Conservation (phyloP, 1,284 basidiomycete genomes). For the Inonotus obliquus region DNA sequence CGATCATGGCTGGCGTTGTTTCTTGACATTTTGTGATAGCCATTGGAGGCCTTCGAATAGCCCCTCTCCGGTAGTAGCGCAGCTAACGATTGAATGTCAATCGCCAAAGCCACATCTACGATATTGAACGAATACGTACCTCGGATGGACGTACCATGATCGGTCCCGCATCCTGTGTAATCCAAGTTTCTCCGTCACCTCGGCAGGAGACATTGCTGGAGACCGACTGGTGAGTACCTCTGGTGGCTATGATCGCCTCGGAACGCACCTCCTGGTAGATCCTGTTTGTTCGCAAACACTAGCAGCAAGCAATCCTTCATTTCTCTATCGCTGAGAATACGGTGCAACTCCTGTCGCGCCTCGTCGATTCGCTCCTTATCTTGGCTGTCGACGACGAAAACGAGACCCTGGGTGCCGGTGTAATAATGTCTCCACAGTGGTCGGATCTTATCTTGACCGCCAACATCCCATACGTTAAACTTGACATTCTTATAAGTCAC, state of each 20-base stretch:
- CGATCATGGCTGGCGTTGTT: slow-evolving; percentile 58
- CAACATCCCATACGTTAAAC: slow-evolving; percentile 99
- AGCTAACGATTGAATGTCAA: slow-evolving; percentile 49
- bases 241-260: slow-evolving; percentile 11
- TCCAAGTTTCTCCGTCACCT: slow-evolving; percentile 97
- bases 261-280: slow-evolving; percentile 88
- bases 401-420: slow-evolving; percentile 99
- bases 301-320: slow-evolving; percentile 97
- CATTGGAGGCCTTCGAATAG: slow-evolving; percentile 94
- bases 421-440: slow-evolving; percentile 98
- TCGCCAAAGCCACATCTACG: neutral
- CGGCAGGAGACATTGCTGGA: slow-evolving; percentile 95
- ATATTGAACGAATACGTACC: slow-evolving; percentile 45
- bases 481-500: slow-evolving; percentile 99
- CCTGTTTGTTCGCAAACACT: slow-evolving; percentile 99
- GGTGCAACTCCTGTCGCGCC: slow-evolving; percentile 92
- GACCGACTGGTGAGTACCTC: slow-evolving; percentile 2
- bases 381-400: slow-evolving; percentile 90
- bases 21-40: slow-evolving; percentile 95
- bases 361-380: slow-evolving; percentile 96
- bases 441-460: slow-evolving; percentile 98
- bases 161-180: slow-evolving; percentile 94
- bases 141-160: slow-evolving; percentile 98
- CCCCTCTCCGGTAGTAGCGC: slow-evolving; percentile 94
- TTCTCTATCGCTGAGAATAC: slow-evolving; percentile 95